Evolutionary conservation across 2,329 filamentous ascomycete species (phyloP), one percentile per base, ranked within the genome.

Genomic region (Trichoderma sp.): DNA sequence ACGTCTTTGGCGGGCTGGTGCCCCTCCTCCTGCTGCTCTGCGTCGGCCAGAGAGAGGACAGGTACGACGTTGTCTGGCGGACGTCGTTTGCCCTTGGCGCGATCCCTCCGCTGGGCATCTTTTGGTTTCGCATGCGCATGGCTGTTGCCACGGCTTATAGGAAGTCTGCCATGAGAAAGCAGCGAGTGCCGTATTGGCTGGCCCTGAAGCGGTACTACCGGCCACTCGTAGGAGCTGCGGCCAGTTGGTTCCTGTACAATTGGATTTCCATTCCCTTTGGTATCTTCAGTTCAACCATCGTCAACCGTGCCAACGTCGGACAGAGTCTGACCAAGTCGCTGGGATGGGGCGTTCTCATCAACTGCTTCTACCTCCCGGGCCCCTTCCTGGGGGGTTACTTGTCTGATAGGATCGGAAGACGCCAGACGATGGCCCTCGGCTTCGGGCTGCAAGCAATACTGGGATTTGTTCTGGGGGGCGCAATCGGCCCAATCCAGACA

Each of bases 211-310:
- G 78, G 39, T 83, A 85, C 67, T 84, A 79, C 75, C 76, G 79
- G 3, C 79, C 80, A 0, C 72, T 85, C 50, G 70, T 84, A 3
- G 83, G 83, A 15, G 78, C 78, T 7, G 78, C 81, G 2, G 67
- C 78, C 1, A 78, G 80, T 10, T 85, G 83, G 82, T 85, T 85
- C 70, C 71, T 78, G 28, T 80, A 86, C 71, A 82, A 87, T 70
- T 86, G 80, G 71, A 80, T 85, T 47, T 80, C 81, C 0, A 82
- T 83, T 60, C 83, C 83, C 0, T 85, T 85, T 67, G 82, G 82
- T 9, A 78, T 86, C 30, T 85, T 85, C 72, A 81, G 79, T 63
- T 81, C 81, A 0, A 83, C 82, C 24, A 85, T 85, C 65, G 78
- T 84, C 58, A 72, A 73, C 3, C 74, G 78, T 26, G 72, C 79